These are phyloP conservation scores for Pseudocercospora eumusae DNA, from an alignment of 2,329 filamentous ascomycete species.

Conservation along the genomic window DNA sequence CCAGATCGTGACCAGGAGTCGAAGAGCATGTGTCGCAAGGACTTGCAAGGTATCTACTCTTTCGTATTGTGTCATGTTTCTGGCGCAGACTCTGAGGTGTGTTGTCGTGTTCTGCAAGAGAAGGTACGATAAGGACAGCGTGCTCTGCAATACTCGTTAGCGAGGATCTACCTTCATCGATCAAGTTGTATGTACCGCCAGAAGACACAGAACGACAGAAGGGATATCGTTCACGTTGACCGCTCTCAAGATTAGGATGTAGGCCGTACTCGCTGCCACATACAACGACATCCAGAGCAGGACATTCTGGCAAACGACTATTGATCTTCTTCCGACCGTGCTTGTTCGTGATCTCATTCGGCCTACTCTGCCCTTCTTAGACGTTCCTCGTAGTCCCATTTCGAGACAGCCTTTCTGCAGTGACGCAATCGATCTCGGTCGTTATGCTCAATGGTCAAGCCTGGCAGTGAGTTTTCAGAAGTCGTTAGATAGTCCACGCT, in stretches of 20 bases:
- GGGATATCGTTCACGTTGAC: slow-evolving; percentile 27
- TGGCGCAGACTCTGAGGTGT: slow-evolving; percentile 18
- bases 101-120: slow-evolving; percentile 25
- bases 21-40: slow-evolving; percentile 25
- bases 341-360: slow-evolving; percentile 4
- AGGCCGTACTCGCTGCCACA: slow-evolving; percentile 31
- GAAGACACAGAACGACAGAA: slow-evolving; percentile 28
- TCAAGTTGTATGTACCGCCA: slow-evolving; percentile 18
- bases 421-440: neutral
- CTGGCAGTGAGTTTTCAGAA: neutral
- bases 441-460: neutral
- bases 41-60: slow-evolving; percentile 23
- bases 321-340: slow-evolving; percentile 20
- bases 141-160: slow-evolving; percentile 23
- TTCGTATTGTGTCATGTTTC: slow-evolving; percentile 23
- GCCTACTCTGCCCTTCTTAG: neutral
- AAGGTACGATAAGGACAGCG: slow-evolving; percentile 28
- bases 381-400: slow-evolving; percentile 8
- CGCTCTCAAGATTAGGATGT: slow-evolving; percentile 25
- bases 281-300: slow-evolving; percentile 33
- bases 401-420: neutral
- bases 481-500: neutral
- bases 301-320: slow-evolving; percentile 32
- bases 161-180: neutral
- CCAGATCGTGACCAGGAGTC: slow-evolving; percentile 32